These are phyloP conservation scores for Podaxis sp. DNA, from an alignment of 768 basidiomycete species.

Conservation along the genomic window DNA sequence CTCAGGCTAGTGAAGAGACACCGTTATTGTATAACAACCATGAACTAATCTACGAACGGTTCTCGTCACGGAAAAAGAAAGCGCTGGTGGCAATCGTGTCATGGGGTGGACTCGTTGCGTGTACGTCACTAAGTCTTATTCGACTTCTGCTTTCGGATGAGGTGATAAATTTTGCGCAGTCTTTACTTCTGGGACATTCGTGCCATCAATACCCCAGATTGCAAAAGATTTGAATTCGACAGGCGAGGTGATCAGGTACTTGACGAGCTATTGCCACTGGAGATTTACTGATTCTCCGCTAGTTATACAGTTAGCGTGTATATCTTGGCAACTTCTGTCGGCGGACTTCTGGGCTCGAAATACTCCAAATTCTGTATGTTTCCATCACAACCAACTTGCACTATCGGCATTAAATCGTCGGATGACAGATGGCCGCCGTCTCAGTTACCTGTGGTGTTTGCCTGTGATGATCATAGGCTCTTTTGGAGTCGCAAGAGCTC, in stretches of 20 bases:
- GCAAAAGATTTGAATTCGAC: conserved; percentile 17
- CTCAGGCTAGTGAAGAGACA: conserved; percentile 18
- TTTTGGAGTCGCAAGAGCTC: conserved; percentile 54
- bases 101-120: conserved; percentile 59
- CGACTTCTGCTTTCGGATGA: too few relatives aligned
- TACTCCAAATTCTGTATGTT: conserved; percentile 40
- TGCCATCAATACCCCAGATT: conserved; percentile 19
- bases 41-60: conserved; percentile 54
- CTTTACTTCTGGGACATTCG: conserved; percentile 16
- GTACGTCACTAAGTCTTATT: conserved; percentile 32
- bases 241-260: conserved; percentile 14
- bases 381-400: neutral
- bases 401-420: neutral
- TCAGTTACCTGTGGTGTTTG: conserved; percentile 57
- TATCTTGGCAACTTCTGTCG: conserved; percentile 32
- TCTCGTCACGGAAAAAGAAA: conserved; percentile 50
- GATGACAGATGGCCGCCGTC: conserved; percentile 63
- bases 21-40: conserved; percentile 32
- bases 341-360: conserved; percentile 31
- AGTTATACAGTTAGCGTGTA: conserved; percentile 37
- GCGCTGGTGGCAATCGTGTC: conserved; percentile 58
- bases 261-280: too few relatives aligned
- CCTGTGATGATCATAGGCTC: conserved; percentile 62
- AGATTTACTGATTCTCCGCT: neutral
- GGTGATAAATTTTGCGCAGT: neutral